Percentiles rank a stretch among this genome's conserved stretches.
Conservation (phyloP, 75 land plant genomes). For the Picea sitchensis region DNA sequence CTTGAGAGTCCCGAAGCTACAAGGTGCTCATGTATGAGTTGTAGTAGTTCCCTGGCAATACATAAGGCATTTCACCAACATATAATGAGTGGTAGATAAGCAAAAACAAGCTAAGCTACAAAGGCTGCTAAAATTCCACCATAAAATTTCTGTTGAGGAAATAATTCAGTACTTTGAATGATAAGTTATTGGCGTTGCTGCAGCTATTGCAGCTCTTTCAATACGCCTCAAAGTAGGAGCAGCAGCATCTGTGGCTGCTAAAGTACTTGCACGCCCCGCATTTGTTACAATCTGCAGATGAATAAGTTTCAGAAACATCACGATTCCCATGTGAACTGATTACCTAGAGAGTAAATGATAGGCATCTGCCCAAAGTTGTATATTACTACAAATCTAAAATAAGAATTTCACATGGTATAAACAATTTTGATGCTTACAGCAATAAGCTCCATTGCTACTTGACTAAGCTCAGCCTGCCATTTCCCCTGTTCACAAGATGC, state of each 20-base stretch:
- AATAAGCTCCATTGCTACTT: constrained; percentile 93
- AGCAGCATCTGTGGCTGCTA: constrained; percentile 97
- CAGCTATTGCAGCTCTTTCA: constrained; percentile 99
- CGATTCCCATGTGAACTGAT: background rate
- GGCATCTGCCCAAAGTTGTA: background rate
- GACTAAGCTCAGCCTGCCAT: constrained; percentile 93
- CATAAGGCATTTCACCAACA: constrained; percentile 10
- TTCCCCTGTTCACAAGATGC: constrained; percentile 69
- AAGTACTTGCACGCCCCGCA: constrained; percentile 93
- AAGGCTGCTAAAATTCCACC: background rate
- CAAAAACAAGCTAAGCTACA: constrained; percentile 4
- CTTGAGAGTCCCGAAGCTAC: constrained; percentile 69
- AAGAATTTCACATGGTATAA: background rate
- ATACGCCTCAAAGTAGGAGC: constrained; percentile 95
- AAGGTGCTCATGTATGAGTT: constrained; percentile 93
- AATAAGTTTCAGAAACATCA: background rate
- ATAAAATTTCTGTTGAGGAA: background rate
- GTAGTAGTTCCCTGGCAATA: constrained; percentile 81
- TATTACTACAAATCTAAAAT: background rate
- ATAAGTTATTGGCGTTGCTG: constrained; percentile 97
- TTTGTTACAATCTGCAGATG: constrained; percentile 82
- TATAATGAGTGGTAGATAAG: background rate
- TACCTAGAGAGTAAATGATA: background rate
- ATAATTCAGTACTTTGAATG: constrained; percentile 63
- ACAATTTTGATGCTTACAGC: constrained; percentile 49